Percentiles rank a stretch among this genome's conserved stretches.
phyloP scores from a whole-genome alignment of 2,329 filamentous ascomycete species.

The Seiridium unicorne region DNA sequence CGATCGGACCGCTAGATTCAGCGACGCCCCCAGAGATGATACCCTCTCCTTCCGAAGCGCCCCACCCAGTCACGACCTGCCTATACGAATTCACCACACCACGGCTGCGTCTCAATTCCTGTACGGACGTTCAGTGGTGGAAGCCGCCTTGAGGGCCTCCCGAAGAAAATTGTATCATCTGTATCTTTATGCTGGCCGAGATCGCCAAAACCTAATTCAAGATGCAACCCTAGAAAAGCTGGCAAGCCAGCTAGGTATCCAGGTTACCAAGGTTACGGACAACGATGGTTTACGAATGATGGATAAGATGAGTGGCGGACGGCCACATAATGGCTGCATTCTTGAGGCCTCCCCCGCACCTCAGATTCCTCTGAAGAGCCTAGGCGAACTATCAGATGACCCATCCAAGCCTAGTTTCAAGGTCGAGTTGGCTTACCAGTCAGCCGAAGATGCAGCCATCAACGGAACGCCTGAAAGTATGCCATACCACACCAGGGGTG shows the following conservation, averaged over 20 bases:
- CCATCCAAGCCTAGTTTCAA: conserved; percentile 50
- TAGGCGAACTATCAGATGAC: conserved; percentile 49
- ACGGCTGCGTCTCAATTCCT: conserved; percentile 90
- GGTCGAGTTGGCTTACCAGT: conserved; percentile 64
- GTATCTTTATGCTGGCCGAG: conserved; percentile 68
- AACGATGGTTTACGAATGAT: conserved; percentile 64
- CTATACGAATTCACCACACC: conserved; percentile 53
- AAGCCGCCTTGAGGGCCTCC: conserved; percentile 67
- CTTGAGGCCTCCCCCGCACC: conserved; percentile 85
- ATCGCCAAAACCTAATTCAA: conserved; percentile 46
- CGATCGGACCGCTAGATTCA: neutral
- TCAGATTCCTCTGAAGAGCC: conserved; percentile 60
- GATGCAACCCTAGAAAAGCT: conserved; percentile 43
- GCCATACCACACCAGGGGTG: conserved; percentile 30
- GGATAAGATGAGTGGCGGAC: conserved; percentile 77
- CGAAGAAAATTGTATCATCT: conserved; percentile 79
- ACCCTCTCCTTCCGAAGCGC: neutral
- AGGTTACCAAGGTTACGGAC: conserved; percentile 54
- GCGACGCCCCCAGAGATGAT: neutral
- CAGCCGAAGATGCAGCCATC: conserved; percentile 68
- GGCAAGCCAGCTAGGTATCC: conserved; percentile 48
- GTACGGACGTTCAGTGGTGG: conserved; percentile 79
- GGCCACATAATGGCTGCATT: conserved; percentile 88
- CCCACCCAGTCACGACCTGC: conserved; percentile 19
- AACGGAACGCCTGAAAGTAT: conserved; percentile 66